phyloP scores from a whole-genome alignment of 2,329 filamentous ascomycete genomes.

The Gyromitra esculenta region DNA sequence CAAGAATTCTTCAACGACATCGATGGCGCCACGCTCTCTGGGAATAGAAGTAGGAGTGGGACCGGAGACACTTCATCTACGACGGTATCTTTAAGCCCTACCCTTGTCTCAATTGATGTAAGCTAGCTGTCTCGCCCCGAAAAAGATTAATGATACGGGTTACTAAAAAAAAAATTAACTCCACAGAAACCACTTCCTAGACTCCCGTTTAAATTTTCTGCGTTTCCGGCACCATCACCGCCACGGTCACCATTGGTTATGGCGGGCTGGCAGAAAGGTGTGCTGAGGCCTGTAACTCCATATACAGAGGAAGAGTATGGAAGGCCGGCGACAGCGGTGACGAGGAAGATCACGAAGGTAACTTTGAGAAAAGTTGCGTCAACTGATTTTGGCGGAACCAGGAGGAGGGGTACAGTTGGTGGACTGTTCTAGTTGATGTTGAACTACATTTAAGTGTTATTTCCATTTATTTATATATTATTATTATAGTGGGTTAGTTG shows the following conservation, averaged over 20 bases:
- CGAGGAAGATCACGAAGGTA: conserved; percentile 38
- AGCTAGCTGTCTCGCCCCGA: background rate
- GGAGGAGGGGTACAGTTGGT: conserved; percentile 6
- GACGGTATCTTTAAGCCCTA: conserved; percentile 17
- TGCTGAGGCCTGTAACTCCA: conserved; percentile 5
- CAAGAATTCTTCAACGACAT: conserved; percentile 34
- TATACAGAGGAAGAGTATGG: conserved; percentile 11
- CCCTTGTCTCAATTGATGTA: conserved; percentile 25
- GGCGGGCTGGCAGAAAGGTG: conserved; percentile 11
- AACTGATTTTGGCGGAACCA: conserved; percentile 27
- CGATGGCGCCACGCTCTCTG: conserved; percentile 27
- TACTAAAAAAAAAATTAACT: conserved; percentile 4
- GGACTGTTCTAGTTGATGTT: background rate
- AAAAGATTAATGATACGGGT: background rate
- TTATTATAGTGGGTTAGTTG: background rate
- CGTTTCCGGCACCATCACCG: conserved; percentile 47
- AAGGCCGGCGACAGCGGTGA: conserved; percentile 33
- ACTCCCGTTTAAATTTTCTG: conserved; percentile 50
- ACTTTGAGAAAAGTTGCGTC: conserved; percentile 39
- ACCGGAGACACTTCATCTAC: conserved; percentile 42
- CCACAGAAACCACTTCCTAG: conserved; percentile 47
- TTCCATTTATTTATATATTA: too few relatives aligned
- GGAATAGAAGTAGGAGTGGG: conserved; percentile 40
- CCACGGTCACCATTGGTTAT: conserved; percentile 40
- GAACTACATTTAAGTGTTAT: too few relatives aligned